Evolutionary conservation across 148 eudicot genomes (phyloP), one percentile per base, ranked within the genome.

Genomic region (Pouteria glomerata): DNA sequence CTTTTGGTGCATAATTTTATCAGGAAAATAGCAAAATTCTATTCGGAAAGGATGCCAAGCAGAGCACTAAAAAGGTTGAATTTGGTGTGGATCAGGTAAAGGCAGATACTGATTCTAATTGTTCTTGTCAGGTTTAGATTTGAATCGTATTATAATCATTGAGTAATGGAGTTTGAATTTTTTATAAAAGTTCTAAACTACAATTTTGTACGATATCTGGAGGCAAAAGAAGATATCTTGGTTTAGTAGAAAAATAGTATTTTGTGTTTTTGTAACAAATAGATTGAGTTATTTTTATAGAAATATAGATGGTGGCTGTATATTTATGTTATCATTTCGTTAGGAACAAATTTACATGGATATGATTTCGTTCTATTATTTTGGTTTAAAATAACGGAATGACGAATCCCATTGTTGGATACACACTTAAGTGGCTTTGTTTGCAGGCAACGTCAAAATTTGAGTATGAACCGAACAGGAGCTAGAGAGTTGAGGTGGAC

Each of bases 371-470:
- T 39, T 5, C 10, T 39, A 39, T 39, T 10, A 4, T 39, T 12
- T 53, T 1, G 48, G 30, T 51, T 26, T n/a, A 6, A 15, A 18
- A 12, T 69, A 30, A 21, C 35, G 57, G 70, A 66, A 2, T 47
- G 57, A 30, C 56, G 26, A 30, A 29, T 66, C 39, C 30, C 39
- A 8, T 33, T 1, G 41, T 57, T 41, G 0, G 27, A 15, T 19
- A 4, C 2, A 18, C 18, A 3, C 18, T 57, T 66, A n/a, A n/a
- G 1, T 50, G 56, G 41, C 27, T 12, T 31, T 57, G 41, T 27
- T 74, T 66, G 77, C 71, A 74, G 77, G 71, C 8, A 26, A 21
- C 21, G 41, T 27, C 71, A 8, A 33, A 66, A 42, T 27, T 16
- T 30, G 37, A 37, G 6, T 15, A 29, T 44, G 69, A 44, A 5